phyloP scores from a whole-genome alignment of 2,329 filamentous ascomycete species.

The Penicillium glabrum region DNA sequence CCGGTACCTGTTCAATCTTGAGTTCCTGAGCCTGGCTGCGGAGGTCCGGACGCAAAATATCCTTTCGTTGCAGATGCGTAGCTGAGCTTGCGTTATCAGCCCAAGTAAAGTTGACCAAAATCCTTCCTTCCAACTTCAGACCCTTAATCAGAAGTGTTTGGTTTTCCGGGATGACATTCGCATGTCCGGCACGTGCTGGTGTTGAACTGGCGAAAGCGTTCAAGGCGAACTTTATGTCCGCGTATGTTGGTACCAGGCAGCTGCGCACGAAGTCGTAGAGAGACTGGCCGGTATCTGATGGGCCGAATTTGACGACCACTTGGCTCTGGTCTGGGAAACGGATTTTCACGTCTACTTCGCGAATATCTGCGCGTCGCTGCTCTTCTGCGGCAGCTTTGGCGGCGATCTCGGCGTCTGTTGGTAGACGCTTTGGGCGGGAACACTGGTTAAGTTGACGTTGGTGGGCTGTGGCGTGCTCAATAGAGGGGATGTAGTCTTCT shows the following conservation, averaged over 20 bases:
- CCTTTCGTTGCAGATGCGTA: slow-evolving; percentile 50
- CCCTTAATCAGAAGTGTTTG: slow-evolving; percentile 63
- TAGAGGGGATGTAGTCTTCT: slow-evolving; percentile 74
- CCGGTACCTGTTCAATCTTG: slow-evolving; percentile 44
- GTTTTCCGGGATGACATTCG: slow-evolving; percentile 42
- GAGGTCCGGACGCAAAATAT: slow-evolving; percentile 62
- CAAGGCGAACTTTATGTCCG: slow-evolving; percentile 69
- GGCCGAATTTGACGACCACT: slow-evolving; percentile 69
- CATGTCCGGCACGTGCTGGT: slow-evolving; percentile 20
- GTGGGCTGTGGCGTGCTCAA: slow-evolving; percentile 82
- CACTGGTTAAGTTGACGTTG: slow-evolving; percentile 72
- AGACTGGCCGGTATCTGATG: slow-evolving; percentile 65
- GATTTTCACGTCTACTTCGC: slow-evolving; percentile 71
- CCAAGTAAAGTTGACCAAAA: slow-evolving; percentile 77
- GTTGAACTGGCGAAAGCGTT: slow-evolving; percentile 52
- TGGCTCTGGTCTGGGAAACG: slow-evolving; percentile 85
- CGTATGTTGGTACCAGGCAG: slow-evolving; percentile 62
- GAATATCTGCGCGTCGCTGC: slow-evolving; percentile 65
- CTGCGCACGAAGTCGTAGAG: slow-evolving; percentile 73
- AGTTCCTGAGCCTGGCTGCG: slow-evolving; percentile 66
- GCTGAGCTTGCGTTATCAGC: slow-evolving; percentile 60
- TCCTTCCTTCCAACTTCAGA: slow-evolving; percentile 67
- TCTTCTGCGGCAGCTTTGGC: slow-evolving; percentile 66
- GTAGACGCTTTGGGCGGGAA: slow-evolving; percentile 75
- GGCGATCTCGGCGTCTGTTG: slow-evolving; percentile 78